Base-by-base conservation (phyloP, 331 rosid species). In the Acacia pycnantha region DNA sequence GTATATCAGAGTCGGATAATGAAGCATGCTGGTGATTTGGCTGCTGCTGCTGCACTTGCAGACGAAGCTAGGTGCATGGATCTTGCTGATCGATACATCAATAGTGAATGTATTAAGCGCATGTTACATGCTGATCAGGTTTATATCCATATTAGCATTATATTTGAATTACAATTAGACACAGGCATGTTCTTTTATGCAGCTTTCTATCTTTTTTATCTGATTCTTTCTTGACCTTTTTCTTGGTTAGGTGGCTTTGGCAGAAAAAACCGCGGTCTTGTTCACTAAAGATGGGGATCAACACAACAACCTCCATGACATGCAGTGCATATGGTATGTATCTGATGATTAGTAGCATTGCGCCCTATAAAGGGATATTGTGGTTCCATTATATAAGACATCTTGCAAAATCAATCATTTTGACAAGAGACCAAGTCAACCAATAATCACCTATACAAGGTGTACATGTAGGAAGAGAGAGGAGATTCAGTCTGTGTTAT, bases 61-160 rank as follows among this genome's bases (percentile, higher is more conserved):
- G 97, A 96, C 83, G 99, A 96, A 87, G 98, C 99, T 71, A 89
- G 99, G 86, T 92, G 97, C 70, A 90, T 96, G 99, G 98, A 96
- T 90, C 97, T 96, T 47, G 97, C 98, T 40, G 99, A 96, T 85
- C 97, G 99, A 33, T 91, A 96, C 79, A 88, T 96, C 74, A 96
- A 96, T 88, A 96, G 98, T 89, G 98, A 96, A 59, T 96, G 99
- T 22, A 97, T 94, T 84, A 96, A 96, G 91, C 98, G 97, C 79
- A 96, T 96, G 99, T 89, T 96, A 85, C 97, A 94, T 91, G 97
- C 99, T 78, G 97, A 96, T 89, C 94, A 96, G 99, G 99, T 96
- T 65, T 81, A 54, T 79, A 67, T 78, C 74, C 31, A 43, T 74
- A 24, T 58, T 24, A 16, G 11, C 16, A 19, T 21, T 83, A 47